These are phyloP conservation scores for Naumovozyma baii DNA, from an alignment of 805 yeast species.

Conservation along the genomic window DNA sequence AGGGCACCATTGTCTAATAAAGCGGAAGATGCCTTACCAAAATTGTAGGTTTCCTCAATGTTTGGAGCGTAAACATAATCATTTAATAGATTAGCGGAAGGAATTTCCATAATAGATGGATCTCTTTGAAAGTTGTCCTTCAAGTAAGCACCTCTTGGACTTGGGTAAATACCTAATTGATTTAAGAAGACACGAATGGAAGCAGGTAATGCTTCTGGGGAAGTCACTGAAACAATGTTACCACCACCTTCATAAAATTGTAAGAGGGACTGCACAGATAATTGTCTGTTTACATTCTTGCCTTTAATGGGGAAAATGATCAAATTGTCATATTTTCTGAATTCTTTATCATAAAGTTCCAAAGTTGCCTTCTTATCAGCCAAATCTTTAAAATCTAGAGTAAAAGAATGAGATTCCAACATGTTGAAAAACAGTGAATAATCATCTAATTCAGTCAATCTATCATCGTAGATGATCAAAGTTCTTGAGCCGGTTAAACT, in stretches of 20 bases:
- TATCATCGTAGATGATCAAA: constrained; percentile 28
- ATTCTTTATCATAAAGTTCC: constrained; percentile 32
- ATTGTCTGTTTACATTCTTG: constrained; percentile 32
- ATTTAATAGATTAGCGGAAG: constrained; percentile 10
- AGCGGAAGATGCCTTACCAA: constrained; percentile 51
- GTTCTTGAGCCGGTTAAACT: constrained; percentile 19
- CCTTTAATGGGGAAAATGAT: constrained; percentile 51
- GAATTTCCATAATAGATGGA: constrained; percentile 4
- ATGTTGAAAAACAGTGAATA: constrained; percentile 23
- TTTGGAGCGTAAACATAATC: constrained; percentile 4
- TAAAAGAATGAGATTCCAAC: constrained; percentile 29
- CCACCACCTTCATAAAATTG: constrained; percentile 61
- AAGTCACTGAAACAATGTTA: constrained; percentile 55
- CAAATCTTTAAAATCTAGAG: constrained; percentile 16
- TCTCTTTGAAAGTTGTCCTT: constrained; percentile 51
- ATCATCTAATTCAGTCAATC: constrained; percentile 19
- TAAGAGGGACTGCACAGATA: constrained; percentile 43
- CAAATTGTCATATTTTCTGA: constrained; percentile 43
- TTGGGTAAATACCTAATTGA: constrained; percentile 75
- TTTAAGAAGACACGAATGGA: constrained; percentile 57
- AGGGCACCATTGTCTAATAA: constrained; percentile 58
- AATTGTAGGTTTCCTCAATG: constrained; percentile 18
- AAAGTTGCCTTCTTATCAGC: constrained; percentile 14
- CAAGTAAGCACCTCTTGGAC: constrained; percentile 61
- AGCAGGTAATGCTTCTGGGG: constrained; percentile 45